Evolutionary conservation across 73 alveolate genomes (phyloP).

Genomic region (Symbiodinium natans): DNA sequence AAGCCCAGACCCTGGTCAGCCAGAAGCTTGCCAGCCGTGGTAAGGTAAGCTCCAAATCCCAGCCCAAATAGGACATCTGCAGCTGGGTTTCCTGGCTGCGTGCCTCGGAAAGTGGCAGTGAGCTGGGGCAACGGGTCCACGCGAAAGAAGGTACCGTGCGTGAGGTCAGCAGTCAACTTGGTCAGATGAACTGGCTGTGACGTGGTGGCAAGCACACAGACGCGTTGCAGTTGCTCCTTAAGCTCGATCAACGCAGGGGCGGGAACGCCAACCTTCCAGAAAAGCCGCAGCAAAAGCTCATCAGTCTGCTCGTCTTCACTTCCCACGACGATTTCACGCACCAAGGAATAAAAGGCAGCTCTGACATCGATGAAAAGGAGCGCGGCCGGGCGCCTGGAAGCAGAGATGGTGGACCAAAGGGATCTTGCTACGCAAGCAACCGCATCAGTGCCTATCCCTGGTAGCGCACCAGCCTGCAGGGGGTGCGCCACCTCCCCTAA

Average conservation of each 20-base stretch:
- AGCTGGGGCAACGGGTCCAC: background rate
- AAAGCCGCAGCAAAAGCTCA: background rate
- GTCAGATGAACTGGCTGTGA: background rate
- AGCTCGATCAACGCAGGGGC: background rate
- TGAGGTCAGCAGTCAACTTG: background rate
- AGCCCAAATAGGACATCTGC: background rate
- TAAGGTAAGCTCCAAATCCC: background rate
- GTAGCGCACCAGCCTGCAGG: too few species aligned
- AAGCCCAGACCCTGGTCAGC: too few species aligned
- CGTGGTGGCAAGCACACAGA: background rate
- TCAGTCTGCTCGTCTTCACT: background rate
- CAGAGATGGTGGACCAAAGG: too few species aligned
- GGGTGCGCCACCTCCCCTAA: too few species aligned
- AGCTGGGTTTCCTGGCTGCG: background rate
- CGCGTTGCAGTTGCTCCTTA: background rate
- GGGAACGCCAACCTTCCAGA: background rate
- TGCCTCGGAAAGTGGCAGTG: background rate
- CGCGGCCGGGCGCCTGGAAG: background rate
- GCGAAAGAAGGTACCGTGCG: background rate
- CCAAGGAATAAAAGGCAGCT: background rate
- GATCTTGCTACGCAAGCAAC: too few species aligned
- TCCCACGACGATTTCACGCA: background rate
- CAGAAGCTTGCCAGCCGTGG: background rate
- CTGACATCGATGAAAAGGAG: background rate
- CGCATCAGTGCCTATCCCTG: too few species aligned